A percentile compares a stretch with the other conserved stretches of the same genome.
Conservation (phyloP, 2,329 filamentous ascomycete species). For the Penicillium sp. region DNA sequence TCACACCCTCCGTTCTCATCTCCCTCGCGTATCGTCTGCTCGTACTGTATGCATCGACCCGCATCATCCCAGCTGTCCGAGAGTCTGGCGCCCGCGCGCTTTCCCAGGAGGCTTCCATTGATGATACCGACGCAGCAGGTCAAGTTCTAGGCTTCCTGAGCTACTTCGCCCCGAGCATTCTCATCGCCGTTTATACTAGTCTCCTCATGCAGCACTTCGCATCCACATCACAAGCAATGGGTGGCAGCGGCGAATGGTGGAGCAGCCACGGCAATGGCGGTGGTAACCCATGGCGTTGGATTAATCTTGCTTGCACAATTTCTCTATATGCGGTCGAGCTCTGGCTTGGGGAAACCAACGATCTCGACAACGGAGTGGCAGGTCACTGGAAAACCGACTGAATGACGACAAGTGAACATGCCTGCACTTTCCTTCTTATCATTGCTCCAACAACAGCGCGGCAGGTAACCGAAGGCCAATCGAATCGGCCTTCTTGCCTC, state of each 20-base stretch:
- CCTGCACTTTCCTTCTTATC: not conserved
- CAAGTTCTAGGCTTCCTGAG: slow-evolving; percentile 78
- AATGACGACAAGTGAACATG: slow-evolving; percentile 30
- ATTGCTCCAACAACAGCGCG: not conserved
- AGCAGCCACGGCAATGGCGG: slow-evolving; percentile 78
- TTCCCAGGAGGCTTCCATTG: slow-evolving; percentile 78
- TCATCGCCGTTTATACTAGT: slow-evolving; percentile 96
- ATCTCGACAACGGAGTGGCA: slow-evolving; percentile 68
- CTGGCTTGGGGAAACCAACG: slow-evolving; percentile 69
- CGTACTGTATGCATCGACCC: slow-evolving; percentile 90
- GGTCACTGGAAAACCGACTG: slow-evolving; percentile 93
- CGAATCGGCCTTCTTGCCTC: not conserved
- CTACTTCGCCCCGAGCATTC: slow-evolving; percentile 91
- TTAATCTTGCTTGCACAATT: slow-evolving; percentile 88
- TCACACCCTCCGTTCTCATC: slow-evolving; percentile 93
- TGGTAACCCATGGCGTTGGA: slow-evolving; percentile 88
- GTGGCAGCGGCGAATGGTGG: slow-evolving; percentile 72
- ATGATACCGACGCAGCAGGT: slow-evolving; percentile 79
- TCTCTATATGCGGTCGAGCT: slow-evolving; percentile 85
- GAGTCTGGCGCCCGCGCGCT: slow-evolving; percentile 80
- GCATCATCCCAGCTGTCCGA: slow-evolving; percentile 90
- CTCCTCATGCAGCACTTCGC: slow-evolving; percentile 94
- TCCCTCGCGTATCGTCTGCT: slow-evolving; percentile 90
- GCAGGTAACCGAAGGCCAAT: not conserved
- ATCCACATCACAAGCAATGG: slow-evolving; percentile 60